phyloP scores from a whole-genome alignment of 805 yeast genomes.

The Sporopachydermia lactativora region DNA sequence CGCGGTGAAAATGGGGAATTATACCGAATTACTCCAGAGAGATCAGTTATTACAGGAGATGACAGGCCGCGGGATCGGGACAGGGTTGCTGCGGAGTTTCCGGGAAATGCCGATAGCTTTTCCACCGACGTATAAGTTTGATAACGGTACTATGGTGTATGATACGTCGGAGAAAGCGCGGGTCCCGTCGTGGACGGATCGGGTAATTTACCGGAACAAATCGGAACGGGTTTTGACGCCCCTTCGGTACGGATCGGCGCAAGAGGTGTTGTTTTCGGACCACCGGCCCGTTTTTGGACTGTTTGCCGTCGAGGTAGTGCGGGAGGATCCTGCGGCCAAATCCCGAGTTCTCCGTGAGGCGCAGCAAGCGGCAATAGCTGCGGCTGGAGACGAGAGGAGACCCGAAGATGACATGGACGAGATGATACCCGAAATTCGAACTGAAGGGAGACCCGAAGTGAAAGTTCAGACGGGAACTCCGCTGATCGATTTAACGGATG shows the following conservation, averaged over 20 bases:
- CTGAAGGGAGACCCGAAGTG: no score
- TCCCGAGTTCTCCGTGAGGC: no score
- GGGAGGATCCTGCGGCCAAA: constrained; percentile 45
- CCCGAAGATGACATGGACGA: no score
- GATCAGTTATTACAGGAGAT: constrained; percentile 59
- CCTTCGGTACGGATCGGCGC: constrained; percentile 42
- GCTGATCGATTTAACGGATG: no score
- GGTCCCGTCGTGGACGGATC: constrained; percentile 96
- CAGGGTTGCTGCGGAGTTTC: constrained; percentile 45
- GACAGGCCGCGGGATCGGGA: no score
- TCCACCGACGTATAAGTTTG: constrained; percentile 90
- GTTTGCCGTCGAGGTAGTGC: constrained; percentile 47
- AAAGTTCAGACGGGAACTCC: no score
- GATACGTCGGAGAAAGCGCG: constrained; percentile 89
- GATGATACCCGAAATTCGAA: no score
- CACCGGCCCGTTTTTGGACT: constrained; percentile 81
- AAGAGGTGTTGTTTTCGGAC: constrained; percentile 57
- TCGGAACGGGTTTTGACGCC: constrained; percentile 39
- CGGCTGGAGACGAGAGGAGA: no score
- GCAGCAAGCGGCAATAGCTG: no score
- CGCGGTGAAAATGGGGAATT: constrained; percentile 26
- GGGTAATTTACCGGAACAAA: constrained; percentile 57
- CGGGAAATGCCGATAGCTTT: constrained; percentile 70
- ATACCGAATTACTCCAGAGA: constrained; percentile 31
- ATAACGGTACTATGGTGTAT: constrained; percentile 66